Evolutionary conservation across 1,284 basidiomycete genomes (phyloP).

Genomic region (Ustilago tritici): DNA sequence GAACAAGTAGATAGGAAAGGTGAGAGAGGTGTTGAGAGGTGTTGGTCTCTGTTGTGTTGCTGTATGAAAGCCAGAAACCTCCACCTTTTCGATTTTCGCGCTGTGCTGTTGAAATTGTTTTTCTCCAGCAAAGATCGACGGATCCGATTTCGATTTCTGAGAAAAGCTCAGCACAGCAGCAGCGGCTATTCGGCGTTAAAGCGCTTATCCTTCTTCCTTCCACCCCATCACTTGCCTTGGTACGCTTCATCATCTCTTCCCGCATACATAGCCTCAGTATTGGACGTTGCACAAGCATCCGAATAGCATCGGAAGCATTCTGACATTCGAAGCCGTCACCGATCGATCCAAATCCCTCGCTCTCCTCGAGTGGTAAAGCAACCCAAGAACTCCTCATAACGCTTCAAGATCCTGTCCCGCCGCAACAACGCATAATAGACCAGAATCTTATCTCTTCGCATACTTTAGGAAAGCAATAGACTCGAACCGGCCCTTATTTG

Average conservation of each 20-base stretch:
- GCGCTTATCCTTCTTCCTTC: background rate
- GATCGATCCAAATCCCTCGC: background rate
- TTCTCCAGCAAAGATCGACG: constrained; percentile 21
- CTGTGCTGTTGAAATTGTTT: constrained; percentile 11
- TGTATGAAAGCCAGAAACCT: constrained; percentile 14
- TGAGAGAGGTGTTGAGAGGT: constrained; percentile 4
- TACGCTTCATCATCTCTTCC: background rate
- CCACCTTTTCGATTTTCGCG: constrained; percentile 21
- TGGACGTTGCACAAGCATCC: background rate
- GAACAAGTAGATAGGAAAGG: background rate
- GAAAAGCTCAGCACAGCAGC: constrained; percentile 12
- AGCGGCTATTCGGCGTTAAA: constrained; percentile 20
- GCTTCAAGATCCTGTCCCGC: background rate
- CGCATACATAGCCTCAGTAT: background rate
- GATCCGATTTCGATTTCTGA: constrained; percentile 25
- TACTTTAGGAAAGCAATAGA: background rate
- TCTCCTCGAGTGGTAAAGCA: background rate
- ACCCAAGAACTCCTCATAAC: background rate
- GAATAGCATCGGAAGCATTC: background rate
- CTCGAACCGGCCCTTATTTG: background rate
- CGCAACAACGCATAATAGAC: background rate
- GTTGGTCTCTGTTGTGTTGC: constrained; percentile 19
- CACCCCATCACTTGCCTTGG: background rate
- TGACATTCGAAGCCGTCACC: background rate
- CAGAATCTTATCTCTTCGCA: background rate